Base-by-base conservation (phyloP, 1,284 basidiomycete genomes). In the Athelia psychrophila region DNA sequence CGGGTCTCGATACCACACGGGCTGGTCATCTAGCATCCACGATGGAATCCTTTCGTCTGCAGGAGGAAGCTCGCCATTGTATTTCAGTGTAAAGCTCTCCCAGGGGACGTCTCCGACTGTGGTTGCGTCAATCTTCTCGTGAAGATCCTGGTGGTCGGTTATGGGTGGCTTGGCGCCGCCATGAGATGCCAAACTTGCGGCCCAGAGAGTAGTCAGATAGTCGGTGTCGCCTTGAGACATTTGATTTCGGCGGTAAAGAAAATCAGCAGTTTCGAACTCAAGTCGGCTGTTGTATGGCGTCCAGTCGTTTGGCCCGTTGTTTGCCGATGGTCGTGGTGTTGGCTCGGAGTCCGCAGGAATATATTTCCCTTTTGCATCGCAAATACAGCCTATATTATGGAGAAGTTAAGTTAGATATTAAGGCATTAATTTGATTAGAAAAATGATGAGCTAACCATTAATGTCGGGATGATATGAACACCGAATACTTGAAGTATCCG, bases 121-220 rank as follows among this genome's bases (percentile, higher is more conserved):
- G 44, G 25, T 23, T 23, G 44, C 9, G 44, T 46, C 44, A 27
- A 46, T 46, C 6, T 16, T 10, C 6, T 23, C 10, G 25, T 46
- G 24, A 4, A 46, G 19, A 8, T 46, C 44, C 10, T 4, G 8
- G 44, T 46, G 44, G 24, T 46, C n/a, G 5, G 9, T 8, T 8
- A 46, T 23, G 5, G 44, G 44, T 23, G 44, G 10, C 9, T 8
- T 23, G n/a, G 38, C n/a, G 8, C 23, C 44, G 20, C 53, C 53
- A 22, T 54, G 47, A 13, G 42, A 15, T 6, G 24, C 3, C 19
- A 53, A 22, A 18, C 49, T 23, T 15, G 56, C 60, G n/a, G 49
- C 54, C 53, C 59, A 59, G 2, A 61, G 51, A 2, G 63, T 22
- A 9, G 59, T 44, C 2, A 63, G 47, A 1, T 42, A 18, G 32